Conservation (phyloP, 768 basidiomycete genomes). For the Hortiboletus flavorubellus region DNA sequence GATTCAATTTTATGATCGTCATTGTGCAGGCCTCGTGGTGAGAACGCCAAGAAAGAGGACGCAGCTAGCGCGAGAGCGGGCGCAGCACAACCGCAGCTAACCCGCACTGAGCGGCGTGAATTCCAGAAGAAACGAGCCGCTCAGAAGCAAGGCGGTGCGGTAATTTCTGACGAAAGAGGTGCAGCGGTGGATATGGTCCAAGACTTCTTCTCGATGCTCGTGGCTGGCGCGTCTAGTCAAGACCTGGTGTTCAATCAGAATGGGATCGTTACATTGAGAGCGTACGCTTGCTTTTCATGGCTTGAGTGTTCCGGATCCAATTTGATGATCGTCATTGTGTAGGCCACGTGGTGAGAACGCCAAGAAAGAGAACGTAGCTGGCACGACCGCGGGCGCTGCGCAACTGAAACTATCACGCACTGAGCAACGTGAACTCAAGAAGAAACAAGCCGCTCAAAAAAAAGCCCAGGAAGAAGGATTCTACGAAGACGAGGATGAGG, state of each 20-base stretch:
- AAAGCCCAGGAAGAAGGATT: slow-evolving; percentile 36
- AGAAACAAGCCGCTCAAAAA: slow-evolving; percentile 59
- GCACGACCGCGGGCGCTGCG: slow-evolving; percentile 18
- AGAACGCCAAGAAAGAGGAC: slow-evolving; percentile 33
- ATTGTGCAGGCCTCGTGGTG: slow-evolving; percentile 19
- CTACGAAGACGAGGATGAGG: slow-evolving; percentile 41
- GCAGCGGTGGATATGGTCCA: too few species aligned
- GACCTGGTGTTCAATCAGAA: slow-evolving; percentile 26
- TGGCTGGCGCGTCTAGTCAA: too few species aligned
- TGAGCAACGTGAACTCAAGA: slow-evolving; percentile 80
- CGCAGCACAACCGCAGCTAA: slow-evolving; percentile 50
- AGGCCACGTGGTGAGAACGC: slow-evolving; percentile 26
- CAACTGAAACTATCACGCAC: slow-evolving; percentile 63
- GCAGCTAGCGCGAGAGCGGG: slow-evolving; percentile 26
- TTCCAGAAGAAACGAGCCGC: slow-evolving; percentile 78
- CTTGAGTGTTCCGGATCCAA: slow-evolving; percentile 4
- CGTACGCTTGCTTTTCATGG: not conserved
- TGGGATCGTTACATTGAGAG: too few species aligned
- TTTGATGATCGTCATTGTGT: slow-evolving; percentile 6
- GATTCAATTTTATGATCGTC: slow-evolving; percentile 1
- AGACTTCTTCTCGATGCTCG: too few species aligned
- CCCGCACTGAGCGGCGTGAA: slow-evolving; percentile 70
- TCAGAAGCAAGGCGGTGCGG: slow-evolving; percentile 32
- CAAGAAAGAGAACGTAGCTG: slow-evolving; percentile 34
- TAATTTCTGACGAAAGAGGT: too few species aligned